Conservation (phyloP, 2,329 filamentous ascomycete genomes). For the Ophiosphaerella korrae region DNA sequence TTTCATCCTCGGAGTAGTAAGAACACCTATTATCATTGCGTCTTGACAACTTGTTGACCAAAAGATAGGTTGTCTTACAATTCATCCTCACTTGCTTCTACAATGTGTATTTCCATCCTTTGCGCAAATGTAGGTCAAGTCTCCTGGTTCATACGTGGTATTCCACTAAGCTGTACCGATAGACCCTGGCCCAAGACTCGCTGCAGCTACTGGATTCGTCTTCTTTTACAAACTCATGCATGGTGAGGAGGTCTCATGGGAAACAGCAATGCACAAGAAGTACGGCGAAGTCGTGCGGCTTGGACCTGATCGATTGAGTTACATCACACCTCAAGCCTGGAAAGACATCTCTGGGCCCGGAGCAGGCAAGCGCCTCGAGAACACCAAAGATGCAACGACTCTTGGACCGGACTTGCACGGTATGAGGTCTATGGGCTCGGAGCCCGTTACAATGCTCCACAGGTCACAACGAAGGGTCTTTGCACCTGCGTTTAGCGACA, state of each 20-base stretch:
- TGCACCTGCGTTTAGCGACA: slow-evolving; percentile 43
- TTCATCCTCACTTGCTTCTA: background rate
- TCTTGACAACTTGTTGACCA: too few relatives aligned
- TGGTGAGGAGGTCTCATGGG: background rate
- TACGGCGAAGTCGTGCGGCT: slow-evolving; percentile 13
- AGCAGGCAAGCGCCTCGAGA: background rate
- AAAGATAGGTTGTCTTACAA: background rate
- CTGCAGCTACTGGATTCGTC: background rate
- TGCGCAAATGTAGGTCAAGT: background rate
- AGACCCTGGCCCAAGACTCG: background rate
- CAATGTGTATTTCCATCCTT: slow-evolving; percentile 6
- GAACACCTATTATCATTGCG: too few relatives aligned
- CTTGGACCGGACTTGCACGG: background rate
- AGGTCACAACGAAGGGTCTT: slow-evolving; percentile 6
- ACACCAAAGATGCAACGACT: background rate
- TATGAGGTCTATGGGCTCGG: background rate
- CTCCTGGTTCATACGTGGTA: background rate
- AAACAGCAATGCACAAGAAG: background rate
- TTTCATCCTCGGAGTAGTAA: too few relatives aligned
- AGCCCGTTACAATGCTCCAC: background rate
- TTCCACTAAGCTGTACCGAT: background rate
- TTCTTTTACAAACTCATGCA: background rate
- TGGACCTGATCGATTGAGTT: slow-evolving; percentile 6
- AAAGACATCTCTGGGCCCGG: slow-evolving; percentile 9
- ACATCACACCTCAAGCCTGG: slow-evolving; percentile 7